Evolutionary conservation across 2,329 filamentous ascomycete genomes (phyloP).

Genomic region (Diaporthe australafricana): DNA sequence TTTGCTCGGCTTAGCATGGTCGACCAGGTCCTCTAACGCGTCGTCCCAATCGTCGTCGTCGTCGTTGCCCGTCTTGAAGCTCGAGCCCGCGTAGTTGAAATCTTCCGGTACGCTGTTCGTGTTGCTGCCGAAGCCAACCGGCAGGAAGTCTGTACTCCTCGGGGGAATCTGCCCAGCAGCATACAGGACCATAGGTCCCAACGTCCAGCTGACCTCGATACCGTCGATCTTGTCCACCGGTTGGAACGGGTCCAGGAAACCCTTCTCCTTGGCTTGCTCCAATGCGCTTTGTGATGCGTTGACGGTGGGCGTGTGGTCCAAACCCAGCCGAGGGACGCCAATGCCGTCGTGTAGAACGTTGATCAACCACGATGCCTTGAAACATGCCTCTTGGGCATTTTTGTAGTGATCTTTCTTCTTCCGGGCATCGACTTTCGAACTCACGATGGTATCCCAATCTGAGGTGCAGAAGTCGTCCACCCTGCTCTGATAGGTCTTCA

Average conservation of each 20-base stretch:
- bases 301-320: conserved; percentile 70
- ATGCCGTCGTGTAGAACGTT: conserved; percentile 97
- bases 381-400: conserved; percentile 88
- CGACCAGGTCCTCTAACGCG: conserved; percentile 69
- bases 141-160: conserved; percentile 67
- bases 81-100: conserved; percentile 85
- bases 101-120: conserved; percentile 74
- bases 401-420: conserved; percentile 82
- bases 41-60: conserved; percentile 67
- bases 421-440: conserved; percentile 70
- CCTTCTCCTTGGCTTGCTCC: conserved; percentile 76
- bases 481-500: conserved; percentile 86
- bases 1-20: conserved; percentile 73
- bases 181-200: conserved; percentile 96
- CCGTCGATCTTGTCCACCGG: conserved; percentile 92
- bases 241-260: conserved; percentile 87
- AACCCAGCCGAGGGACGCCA: conserved; percentile 85
- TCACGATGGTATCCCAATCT: conserved; percentile 80
- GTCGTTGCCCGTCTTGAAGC: conserved; percentile 56
- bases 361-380: conserved; percentile 98
- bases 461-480: conserved; percentile 88
- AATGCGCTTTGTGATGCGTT: conserved; percentile 81
- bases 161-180: conserved; percentile 88
- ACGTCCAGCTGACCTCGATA: conserved; percentile 95
- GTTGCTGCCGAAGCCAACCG: conserved; percentile 95